These are phyloP conservation scores for Chaetomium olivaceum DNA, from an alignment of 2,329 filamentous ascomycete genomes.

Conservation along the genomic window DNA sequence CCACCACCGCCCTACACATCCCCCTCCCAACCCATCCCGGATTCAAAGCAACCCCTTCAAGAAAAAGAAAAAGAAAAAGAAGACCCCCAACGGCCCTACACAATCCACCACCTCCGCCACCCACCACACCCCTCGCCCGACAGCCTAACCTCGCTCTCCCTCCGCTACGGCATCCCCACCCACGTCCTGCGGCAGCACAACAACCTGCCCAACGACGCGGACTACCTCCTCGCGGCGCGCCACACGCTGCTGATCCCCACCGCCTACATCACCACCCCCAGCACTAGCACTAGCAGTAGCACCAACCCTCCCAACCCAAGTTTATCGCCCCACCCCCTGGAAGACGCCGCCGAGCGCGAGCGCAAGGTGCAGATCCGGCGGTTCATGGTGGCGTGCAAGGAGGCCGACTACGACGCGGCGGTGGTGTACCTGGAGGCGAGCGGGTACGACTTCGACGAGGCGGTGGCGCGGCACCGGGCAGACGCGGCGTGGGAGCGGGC, in stretches of 20 bases:
- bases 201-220: conserved; percentile 59
- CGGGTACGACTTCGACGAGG: conserved; percentile 64
- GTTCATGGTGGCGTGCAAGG: conserved; percentile 79
- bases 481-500: conserved; percentile 76
- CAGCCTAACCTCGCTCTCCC: conserved; percentile 65
- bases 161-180: conserved; percentile 70
- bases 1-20: conserved; percentile 40
- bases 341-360: conserved; percentile 71
- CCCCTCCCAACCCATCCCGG: conserved; percentile 37
- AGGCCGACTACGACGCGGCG: conserved; percentile 74
- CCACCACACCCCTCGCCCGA: conserved; percentile 61
- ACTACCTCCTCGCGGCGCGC: conserved; percentile 69
- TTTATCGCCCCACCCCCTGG: conserved; percentile 69
- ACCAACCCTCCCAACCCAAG: conserved; percentile 55
- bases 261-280: conserved; percentile 60
- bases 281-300: no score
- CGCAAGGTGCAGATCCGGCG: conserved; percentile 69
- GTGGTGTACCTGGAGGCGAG: conserved; percentile 72
- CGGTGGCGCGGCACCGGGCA: conserved; percentile 64
- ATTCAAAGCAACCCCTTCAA: conserved; percentile 9
- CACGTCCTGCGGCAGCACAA: conserved; percentile 65
- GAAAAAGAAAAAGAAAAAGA: conserved; percentile 33
- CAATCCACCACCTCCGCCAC: conserved; percentile 66
- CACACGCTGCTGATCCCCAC: conserved; percentile 71
- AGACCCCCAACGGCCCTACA: conserved; percentile 54